phyloP scores from a whole-genome alignment of 352 stramenopile genomes.

The Phytophthora melonis region DNA sequence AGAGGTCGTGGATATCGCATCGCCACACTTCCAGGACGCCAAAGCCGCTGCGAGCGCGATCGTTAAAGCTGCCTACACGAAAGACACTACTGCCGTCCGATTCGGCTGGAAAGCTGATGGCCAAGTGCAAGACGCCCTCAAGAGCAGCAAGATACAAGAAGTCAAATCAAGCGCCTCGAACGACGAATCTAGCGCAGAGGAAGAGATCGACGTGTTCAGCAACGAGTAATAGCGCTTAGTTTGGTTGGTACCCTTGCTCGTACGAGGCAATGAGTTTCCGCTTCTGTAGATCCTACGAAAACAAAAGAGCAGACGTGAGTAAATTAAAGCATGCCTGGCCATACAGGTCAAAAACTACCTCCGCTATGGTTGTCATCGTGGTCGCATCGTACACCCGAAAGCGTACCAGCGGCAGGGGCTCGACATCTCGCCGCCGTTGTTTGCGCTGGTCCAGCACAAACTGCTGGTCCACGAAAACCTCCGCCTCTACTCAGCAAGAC shows the following conservation, averaged over 20 bases:
- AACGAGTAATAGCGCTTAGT: slow-evolving; percentile 3
- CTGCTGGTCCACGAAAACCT: slow-evolving; percentile 60
- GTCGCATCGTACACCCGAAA: slow-evolving; percentile 53
- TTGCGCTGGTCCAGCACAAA: slow-evolving; percentile 35
- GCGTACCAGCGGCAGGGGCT: slow-evolving; percentile 27
- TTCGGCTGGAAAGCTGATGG: slow-evolving; percentile 49
- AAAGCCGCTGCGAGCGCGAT: slow-evolving; percentile 59
- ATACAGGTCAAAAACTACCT: slow-evolving; percentile 33
- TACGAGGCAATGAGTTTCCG: slow-evolving; percentile 42
- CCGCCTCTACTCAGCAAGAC: slow-evolving; percentile 45
- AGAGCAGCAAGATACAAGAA: slow-evolving; percentile 5
- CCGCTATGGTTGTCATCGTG: slow-evolving; percentile 50
- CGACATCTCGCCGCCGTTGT: slow-evolving; percentile 21
- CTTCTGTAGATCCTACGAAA: slow-evolving; percentile 43
- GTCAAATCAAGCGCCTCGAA: slow-evolving; percentile 10
- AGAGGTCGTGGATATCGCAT: slow-evolving; percentile 58
- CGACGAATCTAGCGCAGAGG: slow-evolving; percentile 17
- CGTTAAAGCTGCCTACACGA: slow-evolving; percentile 63
- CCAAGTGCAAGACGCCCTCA: slow-evolving; percentile 26
- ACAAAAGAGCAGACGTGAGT: neutral
- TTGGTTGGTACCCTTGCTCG: slow-evolving; percentile 34
- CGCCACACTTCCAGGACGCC: slow-evolving; percentile 47
- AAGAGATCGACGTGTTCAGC: slow-evolving; percentile 73
- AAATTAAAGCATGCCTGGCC: neutral
- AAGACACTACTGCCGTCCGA: slow-evolving; percentile 61